These are phyloP conservation scores for Piedraia hortae DNA, from an alignment of 2,329 filamentous ascomycete species.

Conservation along the genomic window DNA sequence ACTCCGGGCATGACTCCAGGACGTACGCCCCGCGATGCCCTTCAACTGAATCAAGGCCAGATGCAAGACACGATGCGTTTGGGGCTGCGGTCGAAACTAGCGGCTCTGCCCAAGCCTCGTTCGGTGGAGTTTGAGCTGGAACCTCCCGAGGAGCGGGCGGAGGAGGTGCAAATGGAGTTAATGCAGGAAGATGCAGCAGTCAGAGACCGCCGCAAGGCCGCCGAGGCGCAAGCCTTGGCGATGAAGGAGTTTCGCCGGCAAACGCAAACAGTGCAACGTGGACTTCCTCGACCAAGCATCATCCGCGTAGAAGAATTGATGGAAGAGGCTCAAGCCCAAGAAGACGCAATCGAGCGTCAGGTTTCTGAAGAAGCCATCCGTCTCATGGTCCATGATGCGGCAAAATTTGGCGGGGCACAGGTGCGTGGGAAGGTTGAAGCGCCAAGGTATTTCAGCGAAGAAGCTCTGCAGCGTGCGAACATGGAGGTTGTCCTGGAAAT, in stretches of 20 bases:
- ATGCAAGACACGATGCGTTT: constrained; percentile 34
- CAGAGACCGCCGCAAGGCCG: constrained; percentile 41
- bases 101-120: constrained; percentile 70
- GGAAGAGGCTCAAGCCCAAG: constrained; percentile 29
- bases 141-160: constrained; percentile 53
- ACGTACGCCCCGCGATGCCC: constrained; percentile 65
- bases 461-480: constrained; percentile 44
- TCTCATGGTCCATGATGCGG: constrained; percentile 59
- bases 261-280: constrained; percentile 72
- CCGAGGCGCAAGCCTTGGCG: constrained; percentile 33
- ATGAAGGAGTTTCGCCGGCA: constrained; percentile 49
- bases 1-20: constrained; percentile 63
- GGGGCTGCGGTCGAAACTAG: constrained; percentile 46
- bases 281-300: constrained; percentile 45
- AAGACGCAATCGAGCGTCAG: constrained; percentile 36
- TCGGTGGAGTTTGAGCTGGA: constrained; percentile 88
- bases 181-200: constrained; percentile 44
- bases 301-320: constrained; percentile 46
- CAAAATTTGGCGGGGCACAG: constrained; percentile 41
- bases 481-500: constrained; percentile 48
- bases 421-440: constrained; percentile 32
- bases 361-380: constrained; percentile 53
- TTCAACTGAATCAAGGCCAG: constrained; percentile 59
- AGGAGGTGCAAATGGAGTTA: constrained; percentile 25
- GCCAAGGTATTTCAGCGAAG: constrained; percentile 40